phyloP scores from a whole-genome alignment of 2,329 filamentous ascomycete species.

The Colletotrichum sp. region DNA sequence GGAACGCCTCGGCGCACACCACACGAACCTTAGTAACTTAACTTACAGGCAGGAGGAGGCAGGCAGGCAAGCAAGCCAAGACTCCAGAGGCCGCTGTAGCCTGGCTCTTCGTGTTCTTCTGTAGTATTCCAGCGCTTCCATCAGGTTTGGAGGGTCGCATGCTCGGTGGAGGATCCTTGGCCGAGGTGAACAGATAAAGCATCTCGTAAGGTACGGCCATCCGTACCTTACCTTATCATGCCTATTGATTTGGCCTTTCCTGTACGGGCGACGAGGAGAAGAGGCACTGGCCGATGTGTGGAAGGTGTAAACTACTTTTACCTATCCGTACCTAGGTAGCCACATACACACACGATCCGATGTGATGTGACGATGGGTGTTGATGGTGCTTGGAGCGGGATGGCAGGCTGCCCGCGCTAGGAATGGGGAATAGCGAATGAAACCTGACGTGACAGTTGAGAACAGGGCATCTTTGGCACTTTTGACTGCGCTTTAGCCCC shows the following conservation, averaged over 20 bases:
- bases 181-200: neutral
- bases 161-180: neutral
- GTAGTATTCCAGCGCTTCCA: conserved; percentile 7
- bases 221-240: conserved; percentile 1
- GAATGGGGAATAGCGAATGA: neutral
- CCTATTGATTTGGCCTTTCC: neutral
- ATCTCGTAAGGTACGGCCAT: neutral
- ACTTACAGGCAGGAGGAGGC: neutral
- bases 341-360: neutral
- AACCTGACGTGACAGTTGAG: neutral
- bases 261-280: neutral
- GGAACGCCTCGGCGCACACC: neutral
- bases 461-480: neutral
- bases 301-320: neutral
- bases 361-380: neutral
- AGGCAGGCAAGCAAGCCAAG: neutral
- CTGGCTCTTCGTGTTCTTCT: neutral
- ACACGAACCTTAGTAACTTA: neutral
- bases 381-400: neutral
- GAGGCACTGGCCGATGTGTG: neutral
- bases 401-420: neutral
- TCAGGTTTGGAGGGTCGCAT: neutral
- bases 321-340: neutral
- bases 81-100: neutral
- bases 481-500: neutral